phyloP scores from a whole-genome alignment of 2,329 filamentous ascomycete genomes.

The Aspergillus sp. region DNA sequence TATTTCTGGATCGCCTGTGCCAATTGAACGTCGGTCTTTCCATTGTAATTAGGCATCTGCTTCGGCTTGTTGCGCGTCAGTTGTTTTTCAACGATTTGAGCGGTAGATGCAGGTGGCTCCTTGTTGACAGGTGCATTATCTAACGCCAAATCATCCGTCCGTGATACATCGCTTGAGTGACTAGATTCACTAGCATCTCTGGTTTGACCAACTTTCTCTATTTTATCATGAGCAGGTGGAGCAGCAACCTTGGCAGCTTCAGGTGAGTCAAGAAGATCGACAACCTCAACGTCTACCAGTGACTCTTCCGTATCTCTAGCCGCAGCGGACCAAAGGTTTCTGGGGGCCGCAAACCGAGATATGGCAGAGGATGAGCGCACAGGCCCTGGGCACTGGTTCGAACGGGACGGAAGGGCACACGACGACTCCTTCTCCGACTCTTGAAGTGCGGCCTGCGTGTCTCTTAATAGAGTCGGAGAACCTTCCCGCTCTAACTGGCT shows the following conservation, averaged over 20 bases:
- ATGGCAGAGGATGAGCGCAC: slow-evolving; percentile 13
- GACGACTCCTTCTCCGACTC: slow-evolving; percentile 28
- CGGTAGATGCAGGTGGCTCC: not conserved
- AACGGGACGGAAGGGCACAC: not conserved
- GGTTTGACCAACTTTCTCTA: not conserved
- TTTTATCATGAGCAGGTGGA: slow-evolving; percentile 4
- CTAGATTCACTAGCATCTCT: not conserved
- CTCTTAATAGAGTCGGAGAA: slow-evolving; percentile 58
- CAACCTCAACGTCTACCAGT: slow-evolving; percentile 61
- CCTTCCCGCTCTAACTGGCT: slow-evolving; percentile 77
- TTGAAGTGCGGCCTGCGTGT: slow-evolving; percentile 30
- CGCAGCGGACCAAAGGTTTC: slow-evolving; percentile 68
- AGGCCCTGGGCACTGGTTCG: not conserved
- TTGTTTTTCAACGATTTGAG: not conserved
- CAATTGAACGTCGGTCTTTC: slow-evolving; percentile 63
- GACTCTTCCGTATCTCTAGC: slow-evolving; percentile 66
- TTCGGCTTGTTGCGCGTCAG: not conserved
- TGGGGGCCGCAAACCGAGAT: slow-evolving; percentile 29
- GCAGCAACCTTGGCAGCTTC: slow-evolving; percentile 7
- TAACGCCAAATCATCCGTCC: not conserved
- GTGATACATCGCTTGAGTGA: not conserved
- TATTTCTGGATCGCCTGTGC: slow-evolving; percentile 62
- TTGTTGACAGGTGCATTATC: not conserved
- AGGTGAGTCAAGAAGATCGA: slow-evolving; percentile 56
- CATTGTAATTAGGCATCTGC: slow-evolving; percentile 57